Base-by-base conservation (phyloP, 2,329 filamentous ascomycete genomes). In the Aspergillus neoniger region DNA sequence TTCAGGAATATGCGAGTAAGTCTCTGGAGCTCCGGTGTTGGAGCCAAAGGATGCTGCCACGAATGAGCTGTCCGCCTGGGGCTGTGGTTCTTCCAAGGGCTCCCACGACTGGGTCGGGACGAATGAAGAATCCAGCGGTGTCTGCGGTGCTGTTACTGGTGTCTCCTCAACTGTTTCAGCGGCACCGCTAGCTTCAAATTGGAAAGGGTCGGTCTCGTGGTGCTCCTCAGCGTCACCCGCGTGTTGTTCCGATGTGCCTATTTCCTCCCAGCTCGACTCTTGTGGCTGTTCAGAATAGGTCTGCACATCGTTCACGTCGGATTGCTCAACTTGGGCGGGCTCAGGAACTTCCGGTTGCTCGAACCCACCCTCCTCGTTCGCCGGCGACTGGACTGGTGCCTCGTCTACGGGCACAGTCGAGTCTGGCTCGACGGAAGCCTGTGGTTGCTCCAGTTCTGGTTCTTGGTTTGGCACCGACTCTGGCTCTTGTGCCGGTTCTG, bases 41-140 rank as follows among this genome's bases (percentile, higher is more conserved):
- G 64, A 51, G 56, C 60, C 66, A 55, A 67, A 61, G 54, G 69
- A 55, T 60, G 63, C 70, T 61, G 69, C 63, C 60, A 70, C 65
- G 60, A 67, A 72, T 55, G 68, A 69, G 54, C 68, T 65, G 48
- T 75, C 72, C 4, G 69, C 70, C 38, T 67, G 59, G 25, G 69
- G 73, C 30, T 72, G 74, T 12, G 74, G 74, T 59, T 72, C 70
- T 21, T 50, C 47, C n/a, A 55, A 47, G 39, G 58, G 54, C 39
- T 63, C 63, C 25, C 51, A 44, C 38, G 58, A 56, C 28, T 38
- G 39, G 15, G 50, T 47, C 10, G 55, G 51, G 41, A 55, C 39
- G 30, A 63, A 63, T 30, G 67, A 66, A 38, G 69, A 68, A 50
- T 67, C 68, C 36, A 67, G 53, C 25, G 63, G 62, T 47, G 66